Evolutionary conservation across 805 yeast genomes (phyloP), one percentile per base, ranked within the genome.

Genomic region (Diddensiella transvaalensis): DNA sequence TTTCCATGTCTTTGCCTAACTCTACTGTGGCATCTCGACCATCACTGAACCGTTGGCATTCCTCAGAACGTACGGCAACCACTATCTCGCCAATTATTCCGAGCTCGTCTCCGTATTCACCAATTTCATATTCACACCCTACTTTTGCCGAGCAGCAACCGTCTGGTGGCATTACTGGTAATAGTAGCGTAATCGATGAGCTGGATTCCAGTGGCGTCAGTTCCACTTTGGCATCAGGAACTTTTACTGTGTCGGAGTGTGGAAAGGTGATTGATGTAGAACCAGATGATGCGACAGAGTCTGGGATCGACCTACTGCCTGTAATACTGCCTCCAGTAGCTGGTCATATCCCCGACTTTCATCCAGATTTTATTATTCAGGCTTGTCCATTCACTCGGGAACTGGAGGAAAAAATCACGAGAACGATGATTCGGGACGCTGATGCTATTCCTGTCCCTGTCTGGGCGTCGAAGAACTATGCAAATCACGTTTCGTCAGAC

Each of bases 281-380:
- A 5, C 40, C 47, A 8, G 33, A 15, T 11, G 29, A 33, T 5
- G 24, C 15, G n/a, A n/a, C 19, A 11, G 40, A 22, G 4, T 18
- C 40, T 17, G 15, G 38, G 8, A n/a, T 36, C 8, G 47, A 44
- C n/a, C 6, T 21, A 5, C 38, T 21, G 13, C 51, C 51, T 13
- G 40, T 48, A 13, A 51, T 48, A 22, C 50, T 54, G 4, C 56
- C 59, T 13, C 55, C 58, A 11, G 47, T 58, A 3, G 62, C 57
- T 2, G 62, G 62, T 4, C 55, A 56, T 26, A 36, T 56, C 6
- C 50, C 59, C 1, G 60, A 56, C 15, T 48, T 56, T 40, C 62
- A 59, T 43, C 62, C 62, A 18, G 61, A 58, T 21, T 59, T 58
- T 30, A 15, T 48, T n/a, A 22, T 59, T 6, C 62, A 59, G 40